Base-by-base conservation (phyloP, 441 rosid species). In the Gossypium schwendimanii region DNA sequence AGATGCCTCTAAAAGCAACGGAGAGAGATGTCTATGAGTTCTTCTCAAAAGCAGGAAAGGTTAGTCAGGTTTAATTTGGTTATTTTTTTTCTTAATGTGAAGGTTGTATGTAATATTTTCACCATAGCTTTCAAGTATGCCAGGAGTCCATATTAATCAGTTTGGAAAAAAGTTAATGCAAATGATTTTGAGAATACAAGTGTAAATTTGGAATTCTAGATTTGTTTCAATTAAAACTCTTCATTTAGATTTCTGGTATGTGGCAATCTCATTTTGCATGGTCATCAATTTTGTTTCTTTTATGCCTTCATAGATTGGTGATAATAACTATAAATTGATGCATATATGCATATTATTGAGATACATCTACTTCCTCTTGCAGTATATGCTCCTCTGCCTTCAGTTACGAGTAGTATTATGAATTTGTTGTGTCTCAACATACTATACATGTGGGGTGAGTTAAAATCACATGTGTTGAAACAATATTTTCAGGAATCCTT, bases 1-100 rank as follows among this genome's bases (percentile, higher is more conserved):
- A 93, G 98, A 93, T 93, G 97, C 96, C 98, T 73, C 85, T 93
- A 73, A 93, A 93, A 81, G 98, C 97, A 57, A 82, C 81, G 2
- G 98, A 93, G 88, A 86, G 97, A 80, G 97, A 93, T 76, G 96
- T 85, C 75, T 93, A 90, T 76, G 97, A 93, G 57, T 93, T 87
- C 84, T 93, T 93, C 86, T 88, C 98, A 54, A 93, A 90, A 83
- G 93, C 92, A 7, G 98, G 98, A 81, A 93, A 90, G 97, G 97
- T 90, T 72, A 52, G 90, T 79, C n/a, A 59, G 20, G 28, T 72
- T 62, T 66, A 63, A 26, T 57, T 50, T 52, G 71, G 28, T 50
- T 67, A 28, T 71, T 33, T 15, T 45, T 77, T 76, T 23, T 17
- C 39, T 33, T 21, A 33, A 33, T 33, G 20, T 14, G 45, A 28